phyloP scores from a whole-genome alignment of 495 filamentous ascomycete species.

The Parachaetomium inaequale region DNA sequence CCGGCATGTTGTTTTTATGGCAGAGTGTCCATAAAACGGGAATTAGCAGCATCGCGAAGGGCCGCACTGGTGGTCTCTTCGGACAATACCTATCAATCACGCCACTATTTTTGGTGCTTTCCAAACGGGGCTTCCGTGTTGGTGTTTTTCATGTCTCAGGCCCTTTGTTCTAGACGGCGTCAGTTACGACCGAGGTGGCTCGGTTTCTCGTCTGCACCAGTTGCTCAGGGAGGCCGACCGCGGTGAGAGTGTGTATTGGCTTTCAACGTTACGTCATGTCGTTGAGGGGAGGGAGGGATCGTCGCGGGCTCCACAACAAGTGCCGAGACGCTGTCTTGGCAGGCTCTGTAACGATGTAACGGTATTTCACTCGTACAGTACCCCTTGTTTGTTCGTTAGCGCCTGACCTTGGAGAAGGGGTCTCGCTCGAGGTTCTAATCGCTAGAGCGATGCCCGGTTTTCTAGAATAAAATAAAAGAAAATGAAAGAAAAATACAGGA shows the following conservation, averaged over 20 bases:
- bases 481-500: too few species aligned
- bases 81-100: neutral
- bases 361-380: too few species aligned
- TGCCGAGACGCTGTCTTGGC: neutral
- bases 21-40: neutral
- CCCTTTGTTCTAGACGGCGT: neutral
- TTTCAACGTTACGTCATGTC: neutral
- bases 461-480: too few species aligned
- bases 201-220: neutral
- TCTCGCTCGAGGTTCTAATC: too few species aligned
- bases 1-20: neutral
- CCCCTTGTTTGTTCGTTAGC: too few species aligned
- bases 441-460: too few species aligned
- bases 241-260: neutral
- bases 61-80: neutral
- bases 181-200: too few species aligned
- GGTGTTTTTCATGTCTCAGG: neutral
- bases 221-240: neutral
- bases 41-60: neutral
- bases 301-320: neutral
- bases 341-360: neutral
- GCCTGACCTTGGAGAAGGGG: too few species aligned
- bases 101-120: neutral
- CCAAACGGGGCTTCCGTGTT: too few species aligned
- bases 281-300: neutral